These are phyloP conservation scores for Yarrowia hollandica DNA, from an alignment of 805 yeast species.

Conservation along the genomic window DNA sequence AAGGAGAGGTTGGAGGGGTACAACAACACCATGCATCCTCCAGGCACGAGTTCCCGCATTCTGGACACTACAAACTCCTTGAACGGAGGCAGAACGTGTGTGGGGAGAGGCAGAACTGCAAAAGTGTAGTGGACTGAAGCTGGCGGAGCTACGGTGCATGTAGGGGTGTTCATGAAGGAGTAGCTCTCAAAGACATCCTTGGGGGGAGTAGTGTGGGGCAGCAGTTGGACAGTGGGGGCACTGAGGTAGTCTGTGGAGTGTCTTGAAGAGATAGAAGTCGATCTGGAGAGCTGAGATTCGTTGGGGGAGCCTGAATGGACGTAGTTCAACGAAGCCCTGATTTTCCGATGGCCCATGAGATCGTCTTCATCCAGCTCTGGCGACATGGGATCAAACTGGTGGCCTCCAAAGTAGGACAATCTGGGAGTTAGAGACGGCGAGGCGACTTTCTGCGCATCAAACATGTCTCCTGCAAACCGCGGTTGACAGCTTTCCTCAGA, in stretches of 20 bases:
- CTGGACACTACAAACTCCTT: constrained; percentile 31
- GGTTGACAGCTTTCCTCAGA: too few relatives aligned
- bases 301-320: not conserved
- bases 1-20: constrained; percentile 35
- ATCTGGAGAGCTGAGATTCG: not conserved
- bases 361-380: constrained; percentile 7
- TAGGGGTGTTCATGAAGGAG: constrained; percentile 15
- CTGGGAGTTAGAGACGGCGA: constrained; percentile 5
- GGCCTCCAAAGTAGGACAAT: constrained; percentile 1
- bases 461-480: not conserved
- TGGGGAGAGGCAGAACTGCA: constrained; percentile 34
- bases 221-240: not conserved
- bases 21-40: constrained; percentile 34
- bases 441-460: constrained; percentile 4
- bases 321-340: constrained; percentile 7
- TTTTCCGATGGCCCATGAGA: constrained; percentile 8
- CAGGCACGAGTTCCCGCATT: constrained; percentile 34
- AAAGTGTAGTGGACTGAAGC: constrained; percentile 34
- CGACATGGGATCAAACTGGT: constrained; percentile 15
- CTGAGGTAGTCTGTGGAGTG: constrained; percentile 1
- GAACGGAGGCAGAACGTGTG: constrained; percentile 35
- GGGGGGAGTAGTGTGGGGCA: constrained; percentile 3
- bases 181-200: constrained; percentile 12
- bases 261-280: constrained; percentile 6
- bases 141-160: constrained; percentile 31